Base-by-base conservation (phyloP, 23 red algal species). In the Cyanidiococcus yangmingshanensis region DNA sequence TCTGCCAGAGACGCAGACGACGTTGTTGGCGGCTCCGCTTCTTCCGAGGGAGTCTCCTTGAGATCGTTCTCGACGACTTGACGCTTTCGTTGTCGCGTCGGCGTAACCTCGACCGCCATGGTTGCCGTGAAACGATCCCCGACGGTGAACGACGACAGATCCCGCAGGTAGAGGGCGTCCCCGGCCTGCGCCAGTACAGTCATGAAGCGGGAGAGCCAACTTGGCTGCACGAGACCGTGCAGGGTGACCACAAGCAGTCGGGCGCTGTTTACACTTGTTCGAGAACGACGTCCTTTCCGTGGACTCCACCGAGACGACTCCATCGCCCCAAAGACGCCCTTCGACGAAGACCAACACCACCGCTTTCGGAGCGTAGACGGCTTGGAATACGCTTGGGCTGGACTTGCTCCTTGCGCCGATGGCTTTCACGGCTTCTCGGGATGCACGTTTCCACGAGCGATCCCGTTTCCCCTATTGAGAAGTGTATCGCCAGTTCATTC, bases 111-210 rank as follows among this genome's bases (percentile, higher is more conserved):
- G 7, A 71, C 63, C 7, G 63, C 63, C 21, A 71, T 12, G 7
- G 63, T 71, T 2, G 32, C 32, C 7, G 63, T 71, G 32, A 71
- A 71, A 3, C 63, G 63, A 29, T 71, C 27, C 27, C 32, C 63
- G n/a, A 71, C 63, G 16, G 63, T 71, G 32, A 71, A 71, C 63
- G 63, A 71, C 21, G 63, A 71, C 3, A 71, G 21, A 71, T 71
- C 63, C 12, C 63, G 32, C 63, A 71, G 63, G 16, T 71, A 7
- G 16, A 71, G 16, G n/a, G 7, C 21, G n/a, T 71, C n/a, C 12
- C 63, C 63, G n/a, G 63, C 63, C 27, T 71, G n/a, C 7, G 63
- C 63, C 12, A 71, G 32, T 29, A 71, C 12, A 3, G 63, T 3
- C 63, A 71, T 7, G 27, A 71, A 71, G 12, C 63, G 21, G 3